A percentile compares a stretch with the other conserved stretches of the same genome.
phyloP scores from a whole-genome alignment of 2,329 filamentous ascomycete genomes.

The Pseudocercospora pini-densiflorae region DNA sequence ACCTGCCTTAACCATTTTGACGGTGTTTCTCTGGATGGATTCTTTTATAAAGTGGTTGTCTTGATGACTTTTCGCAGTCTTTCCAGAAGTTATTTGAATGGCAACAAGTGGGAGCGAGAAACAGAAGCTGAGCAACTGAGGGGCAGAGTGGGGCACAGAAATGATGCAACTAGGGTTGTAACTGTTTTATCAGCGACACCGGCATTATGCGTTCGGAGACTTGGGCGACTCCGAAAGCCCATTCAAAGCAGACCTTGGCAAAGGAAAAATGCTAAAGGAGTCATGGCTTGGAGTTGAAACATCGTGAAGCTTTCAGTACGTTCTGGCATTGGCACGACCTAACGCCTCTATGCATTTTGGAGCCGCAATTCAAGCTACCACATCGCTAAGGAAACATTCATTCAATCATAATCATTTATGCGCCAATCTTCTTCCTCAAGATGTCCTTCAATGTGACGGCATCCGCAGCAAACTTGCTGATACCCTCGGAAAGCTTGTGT shows the following conservation, averaged over 20 bases:
- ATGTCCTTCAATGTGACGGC: constrained; percentile 92
- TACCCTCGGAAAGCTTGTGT: constrained; percentile 99
- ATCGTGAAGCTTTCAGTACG: neutral
- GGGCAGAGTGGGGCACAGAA: constrained; percentile 1
- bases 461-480: constrained; percentile 98
- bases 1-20: constrained; percentile 99
- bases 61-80: constrained; percentile 15
- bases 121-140: neutral
- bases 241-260: neutral
- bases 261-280: neutral
- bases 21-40: constrained; percentile 51
- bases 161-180: neutral
- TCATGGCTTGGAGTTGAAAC: neutral
- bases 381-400: constrained; percentile 9
- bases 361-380: constrained; percentile 13
- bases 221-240: neutral
- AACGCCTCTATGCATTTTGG: constrained; percentile 11
- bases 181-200: neutral
- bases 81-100: constrained; percentile 10
- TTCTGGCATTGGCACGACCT: neutral
- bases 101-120: constrained; percentile 1
- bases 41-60: constrained; percentile 19
- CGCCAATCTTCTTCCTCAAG: constrained; percentile 78
- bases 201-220: neutral
- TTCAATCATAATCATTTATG: constrained; percentile 21